Evolutionary conservation across 2,329 filamentous ascomycete genomes (phyloP), one percentile per base, ranked within the genome.

Genomic region (Cladophialophora psammophila): DNA sequence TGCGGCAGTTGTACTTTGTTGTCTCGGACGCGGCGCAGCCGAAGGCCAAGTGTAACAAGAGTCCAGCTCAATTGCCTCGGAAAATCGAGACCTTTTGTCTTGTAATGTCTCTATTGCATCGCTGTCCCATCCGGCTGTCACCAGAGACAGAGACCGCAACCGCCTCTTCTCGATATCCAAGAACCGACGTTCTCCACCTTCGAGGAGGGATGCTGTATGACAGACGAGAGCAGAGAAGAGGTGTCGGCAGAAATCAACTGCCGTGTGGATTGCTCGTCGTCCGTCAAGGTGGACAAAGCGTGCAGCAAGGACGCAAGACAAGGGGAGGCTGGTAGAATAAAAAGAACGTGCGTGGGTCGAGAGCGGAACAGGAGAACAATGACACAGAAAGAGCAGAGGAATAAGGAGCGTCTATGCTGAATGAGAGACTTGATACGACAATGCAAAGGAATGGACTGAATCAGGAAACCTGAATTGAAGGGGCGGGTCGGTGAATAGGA

Each of bases 31-130:
- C 70, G 70, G 72, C 69, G 58, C 72, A 71, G 67, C 70, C 70
- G 72, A 58, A 65, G 58, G 58, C 66, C 69, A 68, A 48, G 56
- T 53, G 59, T 54, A 63, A 65, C 69, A 71, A 72, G 70, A 72
- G 70, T 59, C 70, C 72, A 71, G 72, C 72, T 73, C 72, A 60
- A 71, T 66, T 68, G 70, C 40, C 55, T 55, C 38, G 18, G n/a
- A 53, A 32, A 32, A 48, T 63, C 38, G 42, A 58, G 36, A 54
- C 42, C 42, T 45, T 48, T 63, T 60, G 57, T 63, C 36, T 63
- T 60, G 34, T 32, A 54, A 20, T 52, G 65, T 8, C 50, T 61
- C 67, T 70, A 70, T 69, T 63, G 58, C 70, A 71, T 71, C 54
- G 60, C 64, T 68, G 59, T 48, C 42, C 31, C 8, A 15, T 12